phyloP scores from a whole-genome alignment of 768 basidiomycete species.

The Pleurotus cornucopiae region DNA sequence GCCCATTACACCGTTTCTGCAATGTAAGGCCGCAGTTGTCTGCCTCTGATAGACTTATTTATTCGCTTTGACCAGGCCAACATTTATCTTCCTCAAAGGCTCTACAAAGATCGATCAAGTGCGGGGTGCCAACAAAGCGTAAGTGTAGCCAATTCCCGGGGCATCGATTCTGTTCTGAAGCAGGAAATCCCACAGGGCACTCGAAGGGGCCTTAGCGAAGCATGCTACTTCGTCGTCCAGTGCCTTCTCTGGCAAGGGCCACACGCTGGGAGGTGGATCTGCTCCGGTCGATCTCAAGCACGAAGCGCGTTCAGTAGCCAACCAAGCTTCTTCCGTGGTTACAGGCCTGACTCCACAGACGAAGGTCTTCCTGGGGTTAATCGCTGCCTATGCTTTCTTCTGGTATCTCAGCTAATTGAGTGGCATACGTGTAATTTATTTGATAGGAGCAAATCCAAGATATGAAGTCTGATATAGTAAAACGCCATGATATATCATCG shows the following conservation, averaged over 20 bases:
- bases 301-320: constrained; percentile 27
- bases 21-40: constrained; percentile 45
- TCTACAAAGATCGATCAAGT: constrained; percentile 65
- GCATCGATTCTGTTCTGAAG: neutral
- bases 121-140: constrained; percentile 68
- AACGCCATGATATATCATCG: no score
- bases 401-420: constrained; percentile 39
- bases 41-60: neutral
- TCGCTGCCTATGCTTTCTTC: constrained; percentile 61
- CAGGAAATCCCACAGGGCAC: constrained; percentile 36
- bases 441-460: no score
- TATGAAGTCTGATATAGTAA: no score
- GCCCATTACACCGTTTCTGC: constrained; percentile 58
- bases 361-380: constrained; percentile 57
- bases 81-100: constrained; percentile 76
- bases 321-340: constrained; percentile 31
- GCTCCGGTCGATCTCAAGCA: constrained; percentile 28
- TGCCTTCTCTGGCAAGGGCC: constrained; percentile 70
- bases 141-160: constrained; percentile 18
- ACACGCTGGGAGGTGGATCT: constrained; percentile 58
- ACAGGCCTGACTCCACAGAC: constrained; percentile 61
- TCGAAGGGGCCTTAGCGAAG: constrained; percentile 55
- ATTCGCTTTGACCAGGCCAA: constrained; percentile 52
- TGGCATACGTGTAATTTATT: constrained; percentile 20
- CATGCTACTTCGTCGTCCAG: constrained; percentile 40